These are phyloP conservation scores for Bacterosira constricta DNA, from an alignment of 108 stramenopile genomes.

Conservation along the genomic window DNA sequence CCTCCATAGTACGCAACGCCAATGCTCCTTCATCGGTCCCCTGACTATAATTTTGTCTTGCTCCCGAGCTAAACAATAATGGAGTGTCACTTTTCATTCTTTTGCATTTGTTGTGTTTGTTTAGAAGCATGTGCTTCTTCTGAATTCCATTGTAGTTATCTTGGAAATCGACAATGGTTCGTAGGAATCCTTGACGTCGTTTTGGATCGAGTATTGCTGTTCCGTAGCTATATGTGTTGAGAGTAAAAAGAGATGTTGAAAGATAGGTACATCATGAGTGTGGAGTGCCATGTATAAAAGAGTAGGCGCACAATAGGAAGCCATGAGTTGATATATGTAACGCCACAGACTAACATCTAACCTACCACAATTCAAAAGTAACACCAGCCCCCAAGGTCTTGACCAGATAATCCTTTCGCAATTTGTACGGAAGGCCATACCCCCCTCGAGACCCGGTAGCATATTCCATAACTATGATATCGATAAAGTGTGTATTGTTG, in stretches of 20 bases:
- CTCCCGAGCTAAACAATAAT: conserved; percentile 67
- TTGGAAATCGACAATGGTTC: conserved; percentile 58
- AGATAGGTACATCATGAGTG: no score
- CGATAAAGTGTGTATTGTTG: conserved; percentile 9
- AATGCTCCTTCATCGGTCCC: conserved; percentile 60
- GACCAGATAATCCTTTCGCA: conserved; percentile 57
- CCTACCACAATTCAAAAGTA: conserved; percentile 62
- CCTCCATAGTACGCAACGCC: conserved; percentile 62
- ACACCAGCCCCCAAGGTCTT: conserved; percentile 51
- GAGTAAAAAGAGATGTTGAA: no score
- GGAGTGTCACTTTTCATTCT: conserved; percentile 8
- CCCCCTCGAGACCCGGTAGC: conserved; percentile 54
- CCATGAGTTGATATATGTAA: no score
- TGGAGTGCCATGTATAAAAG: no score
- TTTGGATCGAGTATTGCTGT: conserved; percentile 66
- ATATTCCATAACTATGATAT: conserved; percentile 77
- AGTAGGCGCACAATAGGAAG: no score
- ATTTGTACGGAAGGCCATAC: conserved; percentile 57
- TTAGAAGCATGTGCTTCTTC: conserved; percentile 41
- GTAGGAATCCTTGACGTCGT: conserved; percentile 60
- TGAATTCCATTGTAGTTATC: conserved; percentile 44
- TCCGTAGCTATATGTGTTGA: conserved; percentile 39
- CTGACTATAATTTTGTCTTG: conserved; percentile 52
- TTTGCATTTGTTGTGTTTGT: conserved; percentile 8
- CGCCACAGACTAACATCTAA: no score